Conservation (phyloP, 1,139 yeast genomes). For the Waltiozyma sp. region DNA sequence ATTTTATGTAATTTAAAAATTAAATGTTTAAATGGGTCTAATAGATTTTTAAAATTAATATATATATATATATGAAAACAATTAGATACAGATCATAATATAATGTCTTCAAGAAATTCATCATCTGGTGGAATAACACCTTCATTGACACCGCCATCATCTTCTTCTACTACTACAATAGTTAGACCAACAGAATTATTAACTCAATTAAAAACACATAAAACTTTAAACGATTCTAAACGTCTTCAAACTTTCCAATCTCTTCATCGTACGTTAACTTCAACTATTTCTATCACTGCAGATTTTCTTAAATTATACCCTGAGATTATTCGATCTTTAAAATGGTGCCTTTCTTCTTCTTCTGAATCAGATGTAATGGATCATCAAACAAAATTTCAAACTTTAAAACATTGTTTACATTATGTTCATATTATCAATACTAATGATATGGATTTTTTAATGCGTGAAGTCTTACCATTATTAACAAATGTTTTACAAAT, state of each 20-base stretch:
- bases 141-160: background rate
- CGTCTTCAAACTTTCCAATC: background rate
- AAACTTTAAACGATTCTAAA: background rate
- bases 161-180: too few species aligned
- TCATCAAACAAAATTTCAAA: slow-evolving; percentile 56
- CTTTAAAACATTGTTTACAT: background rate
- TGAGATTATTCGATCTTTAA: slow-evolving; percentile 52
- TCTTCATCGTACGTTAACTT: background rate
- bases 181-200: background rate
- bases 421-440: background rate
- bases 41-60: too few species aligned
- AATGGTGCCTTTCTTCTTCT: slow-evolving; percentile 11
- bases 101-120: background rate
- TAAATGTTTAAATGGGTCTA: too few species aligned
- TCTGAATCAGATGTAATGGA: slow-evolving; percentile 33
- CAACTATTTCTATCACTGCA: slow-evolving; percentile 28
- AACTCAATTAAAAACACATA: background rate
- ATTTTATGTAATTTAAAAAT: too few species aligned
- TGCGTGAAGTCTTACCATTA: background rate
- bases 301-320: slow-evolving; percentile 63
- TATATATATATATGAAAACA: too few species aligned
- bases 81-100: too few species aligned
- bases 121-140: background rate
- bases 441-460: background rate
- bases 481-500: too few species aligned